Conservation (phyloP, 2,329 filamentous ascomycete genomes). For the Microascus cirrosus region DNA sequence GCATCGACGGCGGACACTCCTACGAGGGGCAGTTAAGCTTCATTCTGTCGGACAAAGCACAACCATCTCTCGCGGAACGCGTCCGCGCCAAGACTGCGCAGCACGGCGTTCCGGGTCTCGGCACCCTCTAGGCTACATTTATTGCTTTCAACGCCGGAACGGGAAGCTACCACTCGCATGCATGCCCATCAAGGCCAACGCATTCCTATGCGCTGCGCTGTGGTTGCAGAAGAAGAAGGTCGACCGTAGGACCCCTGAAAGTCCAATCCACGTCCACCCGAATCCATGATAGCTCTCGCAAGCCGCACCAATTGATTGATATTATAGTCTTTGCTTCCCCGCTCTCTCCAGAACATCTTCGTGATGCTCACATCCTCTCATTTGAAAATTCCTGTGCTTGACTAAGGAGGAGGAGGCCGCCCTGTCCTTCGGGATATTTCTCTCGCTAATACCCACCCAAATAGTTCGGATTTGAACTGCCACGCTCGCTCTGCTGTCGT, state of each 20-base stretch:
- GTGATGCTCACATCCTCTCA: neutral
- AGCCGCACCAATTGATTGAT: neutral
- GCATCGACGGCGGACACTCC: too few relatives aligned
- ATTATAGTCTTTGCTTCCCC: neutral
- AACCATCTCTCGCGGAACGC: too few relatives aligned
- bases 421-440: neutral
- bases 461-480: neutral
- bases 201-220: too few relatives aligned
- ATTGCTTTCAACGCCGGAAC: too few relatives aligned
- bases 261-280: neutral
- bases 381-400: neutral
- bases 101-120: too few relatives aligned
- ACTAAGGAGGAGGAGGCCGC: neutral
- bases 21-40: too few relatives aligned
- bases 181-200: too few relatives aligned
- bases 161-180: too few relatives aligned
- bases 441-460: neutral
- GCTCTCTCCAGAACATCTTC: neutral
- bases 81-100: too few relatives aligned
- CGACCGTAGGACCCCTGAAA: neutral
- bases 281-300: neutral
- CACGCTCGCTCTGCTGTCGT: neutral
- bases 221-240: too few relatives aligned
- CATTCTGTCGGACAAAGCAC: too few relatives aligned
- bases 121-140: too few relatives aligned